Conservation (phyloP, 2,329 filamentous ascomycete genomes). For the Venturia carpophila region DNA sequence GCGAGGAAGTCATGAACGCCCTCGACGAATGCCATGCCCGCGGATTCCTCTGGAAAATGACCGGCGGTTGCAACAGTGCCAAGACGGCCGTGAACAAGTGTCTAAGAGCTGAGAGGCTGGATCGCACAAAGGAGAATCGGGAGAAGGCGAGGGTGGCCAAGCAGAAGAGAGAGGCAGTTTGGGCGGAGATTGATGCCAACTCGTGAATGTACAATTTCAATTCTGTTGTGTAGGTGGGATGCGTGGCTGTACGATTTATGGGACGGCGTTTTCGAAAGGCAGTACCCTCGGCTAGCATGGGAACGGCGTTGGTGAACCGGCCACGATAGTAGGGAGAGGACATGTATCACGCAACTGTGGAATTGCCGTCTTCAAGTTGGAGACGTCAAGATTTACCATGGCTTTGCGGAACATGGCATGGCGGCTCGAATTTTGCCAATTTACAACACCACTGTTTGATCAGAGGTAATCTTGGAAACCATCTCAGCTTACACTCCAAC, state of each 20-base stretch:
- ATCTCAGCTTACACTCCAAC: too few relatives aligned
- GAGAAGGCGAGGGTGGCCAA: conserved; percentile 60
- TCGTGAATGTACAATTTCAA: conserved; percentile 34
- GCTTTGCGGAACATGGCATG: neutral
- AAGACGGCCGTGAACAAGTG: conserved; percentile 82
- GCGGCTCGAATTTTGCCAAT: too few relatives aligned
- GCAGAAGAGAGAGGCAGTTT: conserved; percentile 66
- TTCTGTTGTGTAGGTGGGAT: too few relatives aligned
- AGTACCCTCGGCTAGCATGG: neutral
- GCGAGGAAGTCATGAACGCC: conserved; percentile 85
- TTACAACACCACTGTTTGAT: too few relatives aligned
- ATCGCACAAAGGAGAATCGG: conserved; percentile 70
- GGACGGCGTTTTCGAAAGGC: neutral
- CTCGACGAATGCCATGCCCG: conserved; percentile 92
- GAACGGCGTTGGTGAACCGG: neutral
- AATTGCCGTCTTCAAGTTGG: neutral
- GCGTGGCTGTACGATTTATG: neutral
- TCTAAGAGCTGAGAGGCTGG: conserved; percentile 69
- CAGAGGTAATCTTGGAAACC: too few relatives aligned
- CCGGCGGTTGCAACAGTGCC: conserved; percentile 81
- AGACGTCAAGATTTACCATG: neutral
- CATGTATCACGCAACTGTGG: neutral
- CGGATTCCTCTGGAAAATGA: conserved; percentile 85
- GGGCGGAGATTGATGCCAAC: conserved; percentile 69
- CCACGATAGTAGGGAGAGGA: neutral